Evolutionary conservation across 305 asterid genomes (phyloP).

Genomic region (Fraxinus floribunda): DNA sequence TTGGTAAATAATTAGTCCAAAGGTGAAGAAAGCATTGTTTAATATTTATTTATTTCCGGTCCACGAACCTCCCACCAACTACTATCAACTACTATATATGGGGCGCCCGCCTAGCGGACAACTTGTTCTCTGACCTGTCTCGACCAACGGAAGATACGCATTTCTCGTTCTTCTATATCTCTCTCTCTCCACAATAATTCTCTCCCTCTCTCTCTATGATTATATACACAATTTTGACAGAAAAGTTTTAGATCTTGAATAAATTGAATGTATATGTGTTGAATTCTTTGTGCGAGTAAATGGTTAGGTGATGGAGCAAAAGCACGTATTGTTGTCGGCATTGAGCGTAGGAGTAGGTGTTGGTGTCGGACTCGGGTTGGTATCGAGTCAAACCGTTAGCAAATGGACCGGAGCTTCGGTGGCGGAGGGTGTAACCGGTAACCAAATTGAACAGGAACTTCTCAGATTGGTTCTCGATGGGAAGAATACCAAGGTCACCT

Average conservation of each 20-base stretch:
- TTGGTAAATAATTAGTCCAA: neutral
- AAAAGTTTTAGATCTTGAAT: conserved; percentile 14
- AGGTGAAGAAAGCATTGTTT: neutral
- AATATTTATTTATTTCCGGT: neutral
- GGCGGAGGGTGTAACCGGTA: conserved; percentile 45
- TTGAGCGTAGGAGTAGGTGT: conserved; percentile 89
- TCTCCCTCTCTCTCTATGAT: neutral
- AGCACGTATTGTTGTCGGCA: conserved; percentile 76
- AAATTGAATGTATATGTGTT: conserved; percentile 18
- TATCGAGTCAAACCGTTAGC: conserved; percentile 63
- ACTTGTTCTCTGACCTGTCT: conserved; percentile 24
- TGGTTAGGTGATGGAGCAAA: conserved; percentile 61
- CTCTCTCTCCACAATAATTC: neutral
- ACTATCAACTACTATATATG: conserved; percentile 26
- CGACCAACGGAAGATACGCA: conserved; percentile 36
- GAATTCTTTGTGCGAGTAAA: conserved; percentile 6
- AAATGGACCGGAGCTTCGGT: conserved; percentile 56
- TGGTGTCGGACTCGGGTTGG: conserved; percentile 75
- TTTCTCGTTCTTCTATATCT: neutral
- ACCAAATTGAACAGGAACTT: conserved; percentile 45
- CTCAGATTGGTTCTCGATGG: conserved; percentile 35
- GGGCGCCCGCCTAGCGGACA: conserved; percentile 14
- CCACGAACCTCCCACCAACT: neutral
- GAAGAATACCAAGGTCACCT: conserved; percentile 25
- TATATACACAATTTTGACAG: neutral